A percentile compares a stretch with the other conserved stretches of the same genome.
These are phyloP conservation scores for Pythium chondricola DNA, from an alignment of 352 stramenopile species.

Conservation along the genomic window DNA sequence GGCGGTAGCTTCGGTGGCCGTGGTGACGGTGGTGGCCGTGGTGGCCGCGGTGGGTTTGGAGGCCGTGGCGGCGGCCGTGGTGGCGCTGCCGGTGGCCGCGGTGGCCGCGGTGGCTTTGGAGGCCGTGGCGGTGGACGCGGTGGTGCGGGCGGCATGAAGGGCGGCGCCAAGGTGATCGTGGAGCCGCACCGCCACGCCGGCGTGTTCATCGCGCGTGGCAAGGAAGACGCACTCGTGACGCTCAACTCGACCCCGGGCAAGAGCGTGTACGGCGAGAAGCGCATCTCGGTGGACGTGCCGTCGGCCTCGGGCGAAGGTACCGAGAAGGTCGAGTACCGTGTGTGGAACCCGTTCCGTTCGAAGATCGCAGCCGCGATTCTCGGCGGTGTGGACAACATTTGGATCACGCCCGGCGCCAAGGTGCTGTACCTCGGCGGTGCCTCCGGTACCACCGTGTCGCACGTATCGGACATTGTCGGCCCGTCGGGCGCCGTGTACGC, in stretches of 20 bases:
- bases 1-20: conserved; percentile 1
- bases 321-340: conserved; percentile 99
- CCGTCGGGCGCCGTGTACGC: conserved; percentile 96
- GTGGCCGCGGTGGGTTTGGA: conserved; percentile 30
- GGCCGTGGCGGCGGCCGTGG: conserved; percentile 40
- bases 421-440: conserved; percentile 99
- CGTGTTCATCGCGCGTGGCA: conserved; percentile 97
- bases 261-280: conserved; percentile 99
- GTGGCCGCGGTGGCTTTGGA: conserved; percentile 28
- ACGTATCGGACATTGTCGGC: conserved; percentile 99
- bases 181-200: conserved; percentile 98
- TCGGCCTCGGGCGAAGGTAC: conserved; percentile 83
- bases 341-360: conserved; percentile 99
- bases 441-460: conserved; percentile 97
- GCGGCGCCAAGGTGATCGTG: conserved; percentile 95
- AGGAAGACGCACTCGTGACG: conserved; percentile 99
- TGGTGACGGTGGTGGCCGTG: conserved; percentile 31
- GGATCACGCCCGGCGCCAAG: conserved; percentile 96
- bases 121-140: conserved; percentile 37
- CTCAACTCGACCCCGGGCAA: conserved; percentile 98
- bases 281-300: conserved; percentile 96
- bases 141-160: conserved; percentile 89
- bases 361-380: conserved; percentile 99
- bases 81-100: conserved; percentile 22
- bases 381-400: conserved; percentile 98